These are phyloP conservation scores for Coccomyxa subellipsoidea DNA, from an alignment of 163 green algal species.

Conservation along the genomic window DNA sequence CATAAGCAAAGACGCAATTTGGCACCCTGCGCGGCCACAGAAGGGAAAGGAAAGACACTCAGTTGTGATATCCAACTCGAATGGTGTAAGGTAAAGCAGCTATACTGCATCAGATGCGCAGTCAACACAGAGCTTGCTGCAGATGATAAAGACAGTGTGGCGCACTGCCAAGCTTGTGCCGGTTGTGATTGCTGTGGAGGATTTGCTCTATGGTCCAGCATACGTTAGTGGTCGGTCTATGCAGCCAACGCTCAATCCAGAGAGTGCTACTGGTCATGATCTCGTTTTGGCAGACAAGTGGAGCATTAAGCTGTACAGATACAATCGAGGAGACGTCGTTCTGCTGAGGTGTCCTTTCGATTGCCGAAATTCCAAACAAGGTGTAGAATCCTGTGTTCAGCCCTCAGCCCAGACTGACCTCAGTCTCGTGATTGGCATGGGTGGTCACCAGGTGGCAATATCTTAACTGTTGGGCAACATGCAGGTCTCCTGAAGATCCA, in stretches of 20 bases:
- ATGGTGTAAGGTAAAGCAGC: no score
- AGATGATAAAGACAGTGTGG: not conserved
- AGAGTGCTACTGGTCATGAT: constrained; percentile 24
- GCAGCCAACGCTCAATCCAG: constrained; percentile 57
- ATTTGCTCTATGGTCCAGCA: constrained; percentile 22
- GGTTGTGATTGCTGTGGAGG: constrained; percentile 24
- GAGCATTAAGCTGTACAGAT: constrained; percentile 40
- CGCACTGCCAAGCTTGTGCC: constrained; percentile 11
- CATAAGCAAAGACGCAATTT: no score
- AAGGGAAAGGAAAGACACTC: no score
- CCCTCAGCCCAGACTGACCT: no score
- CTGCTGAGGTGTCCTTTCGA: constrained; percentile 53
- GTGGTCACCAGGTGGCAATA: not conserved
- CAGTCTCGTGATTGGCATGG: no score
- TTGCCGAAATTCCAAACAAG: no score
- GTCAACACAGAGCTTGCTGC: not conserved
- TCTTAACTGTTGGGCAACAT: not conserved
- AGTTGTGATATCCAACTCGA: no score
- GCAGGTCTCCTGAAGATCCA: constrained; percentile 55
- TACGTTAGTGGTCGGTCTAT: constrained; percentile 52
- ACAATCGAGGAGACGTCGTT: constrained; percentile 53
- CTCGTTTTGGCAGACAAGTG: constrained; percentile 61
- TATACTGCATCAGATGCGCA: not conserved
- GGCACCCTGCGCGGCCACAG: no score
- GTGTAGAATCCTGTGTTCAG: no score